Conservation (phyloP, 345 rosid genomes). For the Raphanus sativus region DNA sequence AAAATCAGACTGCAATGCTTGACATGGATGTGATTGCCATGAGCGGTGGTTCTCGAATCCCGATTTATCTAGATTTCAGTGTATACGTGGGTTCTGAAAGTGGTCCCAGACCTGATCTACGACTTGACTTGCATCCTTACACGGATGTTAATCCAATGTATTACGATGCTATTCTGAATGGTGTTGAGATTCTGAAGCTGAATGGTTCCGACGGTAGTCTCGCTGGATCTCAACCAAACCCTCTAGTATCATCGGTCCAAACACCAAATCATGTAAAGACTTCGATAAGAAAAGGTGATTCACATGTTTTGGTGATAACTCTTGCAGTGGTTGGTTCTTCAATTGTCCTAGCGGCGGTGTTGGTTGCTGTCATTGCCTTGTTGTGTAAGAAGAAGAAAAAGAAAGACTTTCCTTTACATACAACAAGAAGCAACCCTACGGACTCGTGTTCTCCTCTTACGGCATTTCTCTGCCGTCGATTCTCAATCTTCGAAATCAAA, state of each 20-base stretch:
- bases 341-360: not conserved
- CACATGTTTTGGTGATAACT: not conserved
- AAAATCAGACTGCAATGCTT: not conserved
- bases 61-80: not conserved
- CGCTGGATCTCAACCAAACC: not conserved
- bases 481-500: not conserved
- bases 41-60: not conserved
- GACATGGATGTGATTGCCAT: not conserved
- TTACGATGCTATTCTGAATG: not conserved
- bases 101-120: not conserved
- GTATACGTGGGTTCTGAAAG: not conserved
- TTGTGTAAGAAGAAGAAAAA: not conserved
- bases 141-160: not conserved
- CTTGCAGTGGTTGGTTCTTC: constrained; percentile 24
- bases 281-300: not conserved
- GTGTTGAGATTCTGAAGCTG: not conserved
- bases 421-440: constrained; percentile 49
- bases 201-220: not conserved
- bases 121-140: not conserved
- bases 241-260: not conserved
- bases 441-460: not conserved
- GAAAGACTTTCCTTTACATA: not conserved
- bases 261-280: not conserved
- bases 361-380: not conserved
- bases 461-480: not conserved